phyloP scores from a whole-genome alignment of 768 basidiomycete species.

The Trametes sanguinea region DNA sequence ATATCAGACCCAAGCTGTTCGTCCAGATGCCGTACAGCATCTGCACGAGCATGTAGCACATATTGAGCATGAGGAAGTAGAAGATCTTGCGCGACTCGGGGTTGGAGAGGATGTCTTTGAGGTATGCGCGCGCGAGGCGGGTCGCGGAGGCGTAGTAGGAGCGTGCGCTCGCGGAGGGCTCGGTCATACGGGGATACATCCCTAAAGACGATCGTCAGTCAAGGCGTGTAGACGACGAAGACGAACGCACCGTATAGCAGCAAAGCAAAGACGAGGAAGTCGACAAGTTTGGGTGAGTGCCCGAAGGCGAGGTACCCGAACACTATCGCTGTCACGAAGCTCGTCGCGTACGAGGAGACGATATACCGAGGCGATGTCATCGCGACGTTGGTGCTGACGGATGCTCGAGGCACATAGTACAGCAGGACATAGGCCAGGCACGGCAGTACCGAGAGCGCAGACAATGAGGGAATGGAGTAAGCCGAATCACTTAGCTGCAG shows the following conservation, averaged over 20 bases:
- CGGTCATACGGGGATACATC: slow-evolving; percentile 12
- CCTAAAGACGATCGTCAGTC: not conserved
- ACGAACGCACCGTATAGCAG: slow-evolving; percentile 64
- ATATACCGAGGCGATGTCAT: slow-evolving; percentile 54
- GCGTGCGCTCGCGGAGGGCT: slow-evolving; percentile 4
- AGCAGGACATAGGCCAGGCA: slow-evolving; percentile 62
- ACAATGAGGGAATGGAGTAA: slow-evolving; percentile 55
- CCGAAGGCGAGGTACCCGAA: slow-evolving; percentile 66
- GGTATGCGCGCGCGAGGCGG: slow-evolving; percentile 56
- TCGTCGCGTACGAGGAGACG: slow-evolving; percentile 56
- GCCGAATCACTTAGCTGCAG: slow-evolving; percentile 31
- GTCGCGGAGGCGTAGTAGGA: slow-evolving; percentile 30
- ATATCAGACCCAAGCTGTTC: slow-evolving; percentile 93
- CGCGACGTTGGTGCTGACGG: slow-evolving; percentile 48
- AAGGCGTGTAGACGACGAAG: not conserved
- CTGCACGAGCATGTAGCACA: slow-evolving; percentile 96
- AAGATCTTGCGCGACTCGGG: slow-evolving; percentile 94
- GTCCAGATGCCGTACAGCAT: slow-evolving; percentile 98
- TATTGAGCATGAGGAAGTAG: slow-evolving; percentile 92
- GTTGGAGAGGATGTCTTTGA: slow-evolving; percentile 90
- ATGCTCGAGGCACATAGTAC: slow-evolving; percentile 56
- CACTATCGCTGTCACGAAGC: slow-evolving; percentile 49
- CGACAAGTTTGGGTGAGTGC: slow-evolving; percentile 58
- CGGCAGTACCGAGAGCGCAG: slow-evolving; percentile 60
- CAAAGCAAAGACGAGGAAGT: slow-evolving; percentile 55